Conservation (phyloP, 2,329 filamentous ascomycete species). For the Phialophora macrospora region DNA sequence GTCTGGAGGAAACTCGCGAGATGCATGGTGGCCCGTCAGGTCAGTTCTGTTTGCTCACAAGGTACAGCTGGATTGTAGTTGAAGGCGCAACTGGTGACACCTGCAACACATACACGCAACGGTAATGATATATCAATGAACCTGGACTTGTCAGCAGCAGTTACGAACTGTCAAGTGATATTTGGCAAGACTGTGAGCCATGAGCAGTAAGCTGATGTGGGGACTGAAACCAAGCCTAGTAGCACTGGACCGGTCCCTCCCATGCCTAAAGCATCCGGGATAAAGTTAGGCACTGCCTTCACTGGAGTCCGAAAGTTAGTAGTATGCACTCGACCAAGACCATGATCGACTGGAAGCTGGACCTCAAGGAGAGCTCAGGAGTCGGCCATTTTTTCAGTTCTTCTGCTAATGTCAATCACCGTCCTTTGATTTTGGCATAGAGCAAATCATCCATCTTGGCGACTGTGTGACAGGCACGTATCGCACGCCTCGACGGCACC, state of each 20-base stretch:
- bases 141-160: neutral
- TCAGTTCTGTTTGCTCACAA: neutral
- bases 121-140: neutral
- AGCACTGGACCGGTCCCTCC: neutral
- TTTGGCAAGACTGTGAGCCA: neutral
- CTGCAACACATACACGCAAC: neutral
- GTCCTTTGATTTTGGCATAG: neutral
- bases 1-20: slow-evolving; percentile 14
- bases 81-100: neutral
- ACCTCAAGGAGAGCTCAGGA: neutral
- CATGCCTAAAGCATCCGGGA: neutral
- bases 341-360: neutral
- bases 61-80: neutral
- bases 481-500: too few relatives aligned
- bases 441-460: neutral
- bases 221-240: neutral
- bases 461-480: too few relatives aligned
- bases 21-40: slow-evolving; percentile 6
- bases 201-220: slow-evolving; percentile 14
- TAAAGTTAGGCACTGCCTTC: neutral
- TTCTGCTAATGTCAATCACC: neutral
- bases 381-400: neutral
- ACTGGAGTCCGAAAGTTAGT: neutral
- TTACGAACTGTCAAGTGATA: slow-evolving; percentile 4
- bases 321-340: neutral